phyloP scores from a whole-genome alignment of 805 yeast species.

The Hanseniaspora occidentalis region DNA sequence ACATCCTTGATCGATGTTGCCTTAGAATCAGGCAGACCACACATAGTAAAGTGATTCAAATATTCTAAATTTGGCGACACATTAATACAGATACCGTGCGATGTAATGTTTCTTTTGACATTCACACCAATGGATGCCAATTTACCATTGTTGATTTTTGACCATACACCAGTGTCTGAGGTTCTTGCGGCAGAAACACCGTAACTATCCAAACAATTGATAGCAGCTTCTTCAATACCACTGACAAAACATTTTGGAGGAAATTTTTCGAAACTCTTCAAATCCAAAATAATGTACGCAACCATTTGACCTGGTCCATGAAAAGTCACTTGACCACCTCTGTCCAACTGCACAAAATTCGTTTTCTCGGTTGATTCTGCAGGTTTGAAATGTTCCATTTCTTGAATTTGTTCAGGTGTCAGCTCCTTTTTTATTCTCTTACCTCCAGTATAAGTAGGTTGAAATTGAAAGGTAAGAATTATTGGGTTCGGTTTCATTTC shows the following conservation, averaged over 20 bases:
- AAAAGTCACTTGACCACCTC: constrained; percentile 96
- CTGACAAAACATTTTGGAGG: constrained; percentile 56
- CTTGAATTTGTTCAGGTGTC: constrained; percentile 18
- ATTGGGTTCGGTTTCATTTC: constrained; percentile 49
- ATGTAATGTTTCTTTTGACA: constrained; percentile 69
- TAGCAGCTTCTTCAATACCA: constrained; percentile 46
- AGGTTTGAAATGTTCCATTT: constrained; percentile 18
- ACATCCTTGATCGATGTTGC: constrained; percentile 39
- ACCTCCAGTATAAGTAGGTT: constrained; percentile 86
- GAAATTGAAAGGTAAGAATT: constrained; percentile 71
- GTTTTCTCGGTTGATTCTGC: constrained; percentile 19
- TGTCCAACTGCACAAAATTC: constrained; percentile 59
- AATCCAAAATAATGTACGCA: constrained; percentile 65
- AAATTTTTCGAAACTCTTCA: constrained; percentile 43
- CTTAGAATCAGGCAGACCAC: constrained; percentile 61
- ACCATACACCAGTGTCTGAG: constrained; percentile 85
- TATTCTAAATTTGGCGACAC: constrained; percentile 59
- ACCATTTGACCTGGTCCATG: constrained; percentile 96
- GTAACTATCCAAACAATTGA: constrained; percentile 28
- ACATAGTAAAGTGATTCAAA: constrained; percentile 64
- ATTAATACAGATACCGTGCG: constrained; percentile 84
- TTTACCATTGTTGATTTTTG: constrained; percentile 37
- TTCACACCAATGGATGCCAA: constrained; percentile 87
- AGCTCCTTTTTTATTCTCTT: constrained; percentile 56
- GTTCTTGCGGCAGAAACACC: constrained; percentile 30